Conservation (phyloP, 2,329 filamentous ascomycete species). For the Cladophialophora exuberans region DNA sequence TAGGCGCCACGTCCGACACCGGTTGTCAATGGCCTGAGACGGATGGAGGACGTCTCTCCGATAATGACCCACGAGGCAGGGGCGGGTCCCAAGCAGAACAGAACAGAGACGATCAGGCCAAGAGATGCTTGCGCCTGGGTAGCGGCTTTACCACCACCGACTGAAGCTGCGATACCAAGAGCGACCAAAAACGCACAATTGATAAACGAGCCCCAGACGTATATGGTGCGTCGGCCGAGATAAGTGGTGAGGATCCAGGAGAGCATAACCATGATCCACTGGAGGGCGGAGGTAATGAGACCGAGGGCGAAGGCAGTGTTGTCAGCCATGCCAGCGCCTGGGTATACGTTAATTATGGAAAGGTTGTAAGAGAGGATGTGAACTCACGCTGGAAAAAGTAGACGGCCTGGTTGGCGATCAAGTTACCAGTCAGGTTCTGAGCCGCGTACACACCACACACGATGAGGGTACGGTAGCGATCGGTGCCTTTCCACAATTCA, state of each 20-base stretch:
- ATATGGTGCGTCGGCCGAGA: constrained; percentile 66
- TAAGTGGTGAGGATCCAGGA: constrained; percentile 70
- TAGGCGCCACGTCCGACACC: constrained; percentile 66
- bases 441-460: constrained; percentile 39
- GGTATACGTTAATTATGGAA: constrained; percentile 36
- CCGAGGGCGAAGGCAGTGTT: constrained; percentile 64
- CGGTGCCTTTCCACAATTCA: constrained; percentile 40
- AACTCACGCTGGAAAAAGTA: constrained; percentile 58
- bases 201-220: constrained; percentile 62
- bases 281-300: constrained; percentile 67
- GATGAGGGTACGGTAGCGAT: constrained; percentile 38
- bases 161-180: constrained; percentile 63
- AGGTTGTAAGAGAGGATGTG: constrained; percentile 21
- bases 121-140: constrained; percentile 63
- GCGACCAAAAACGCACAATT: constrained; percentile 59
- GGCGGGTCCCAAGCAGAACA: constrained; percentile 65
- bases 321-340: constrained; percentile 63
- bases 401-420: constrained; percentile 65
- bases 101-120: constrained; percentile 66
- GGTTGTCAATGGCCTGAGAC: constrained; percentile 67
- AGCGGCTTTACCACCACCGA: constrained; percentile 46
- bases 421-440: constrained; percentile 61
- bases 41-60: constrained; percentile 67
- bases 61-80: constrained; percentile 70
- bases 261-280: constrained; percentile 65